Evolutionary conservation across 1,284 basidiomycete genomes (phyloP).

Genomic region (Somion occarium): DNA sequence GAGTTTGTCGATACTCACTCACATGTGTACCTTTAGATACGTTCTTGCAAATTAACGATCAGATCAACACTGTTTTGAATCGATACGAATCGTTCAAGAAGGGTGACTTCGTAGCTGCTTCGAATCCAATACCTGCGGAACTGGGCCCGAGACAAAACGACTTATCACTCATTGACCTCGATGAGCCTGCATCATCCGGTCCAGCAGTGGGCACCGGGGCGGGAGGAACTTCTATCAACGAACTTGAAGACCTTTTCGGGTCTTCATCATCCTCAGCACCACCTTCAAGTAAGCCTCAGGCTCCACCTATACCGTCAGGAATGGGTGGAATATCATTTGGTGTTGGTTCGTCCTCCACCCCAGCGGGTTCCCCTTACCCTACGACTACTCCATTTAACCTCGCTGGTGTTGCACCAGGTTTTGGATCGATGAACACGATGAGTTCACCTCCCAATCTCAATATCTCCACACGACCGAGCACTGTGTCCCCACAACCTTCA

Average conservation of each 20-base stretch:
- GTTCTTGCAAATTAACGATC: conserved; percentile 94
- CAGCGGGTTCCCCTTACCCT: not conserved
- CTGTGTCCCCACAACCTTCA: not conserved
- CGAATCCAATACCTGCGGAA: conserved; percentile 62
- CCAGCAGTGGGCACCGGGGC: conserved; percentile 11
- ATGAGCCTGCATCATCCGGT: conserved; percentile 39
- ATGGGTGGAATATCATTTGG: not conserved
- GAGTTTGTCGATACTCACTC: not conserved
- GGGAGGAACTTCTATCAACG: conserved; percentile 34
- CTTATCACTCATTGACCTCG: conserved; percentile 69
- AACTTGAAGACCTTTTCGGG: conserved; percentile 47
- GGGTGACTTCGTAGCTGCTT: conserved; percentile 73
- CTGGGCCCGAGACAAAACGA: conserved; percentile 32
- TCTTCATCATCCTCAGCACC: conserved; percentile 8
- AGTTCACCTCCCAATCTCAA: not conserved
- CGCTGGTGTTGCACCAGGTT: not conserved
- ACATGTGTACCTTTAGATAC: conserved; percentile 53
- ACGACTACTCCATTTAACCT: not conserved
- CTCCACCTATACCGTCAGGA: conserved; percentile 24
- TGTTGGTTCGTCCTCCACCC: not conserved
- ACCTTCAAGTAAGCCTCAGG: conserved; percentile 30
- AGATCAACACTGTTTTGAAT: conserved; percentile 89
- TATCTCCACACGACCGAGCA: not conserved
- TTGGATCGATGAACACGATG: not conserved
- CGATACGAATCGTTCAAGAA: conserved; percentile 91